Conservation (phyloP, 2,329 filamentous ascomycete species). For the Lachnellula hyalina region DNA sequence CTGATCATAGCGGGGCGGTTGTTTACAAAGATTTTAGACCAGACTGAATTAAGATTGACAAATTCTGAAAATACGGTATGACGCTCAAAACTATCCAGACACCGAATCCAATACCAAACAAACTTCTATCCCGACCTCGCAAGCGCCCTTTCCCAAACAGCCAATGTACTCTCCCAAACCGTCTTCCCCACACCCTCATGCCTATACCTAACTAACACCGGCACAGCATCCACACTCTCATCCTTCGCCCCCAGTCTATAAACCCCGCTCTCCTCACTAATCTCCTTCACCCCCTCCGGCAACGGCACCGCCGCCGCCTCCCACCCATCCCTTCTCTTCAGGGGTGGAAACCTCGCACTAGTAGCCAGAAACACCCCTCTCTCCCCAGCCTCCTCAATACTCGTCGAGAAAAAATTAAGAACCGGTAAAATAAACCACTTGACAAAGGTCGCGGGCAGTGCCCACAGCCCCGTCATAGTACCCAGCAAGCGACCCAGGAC, state of each 20-base stretch:
- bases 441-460: constrained; percentile 17
- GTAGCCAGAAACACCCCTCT: constrained; percentile 36
- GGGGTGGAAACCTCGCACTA: constrained; percentile 30
- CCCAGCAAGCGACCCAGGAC: constrained; percentile 27
- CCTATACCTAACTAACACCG: constrained; percentile 26
- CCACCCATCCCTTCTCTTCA: constrained; percentile 15
- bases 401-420: constrained; percentile 26
- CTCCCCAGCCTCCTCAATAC: constrained; percentile 34
- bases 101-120: too few relatives aligned
- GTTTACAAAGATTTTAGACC: too few relatives aligned
- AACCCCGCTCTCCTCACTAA: constrained; percentile 34
- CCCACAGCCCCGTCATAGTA: constrained; percentile 21
- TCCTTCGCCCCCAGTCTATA: constrained; percentile 35
- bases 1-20: too few relatives aligned
- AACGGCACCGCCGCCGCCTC: constrained; percentile 9
- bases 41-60: too few relatives aligned
- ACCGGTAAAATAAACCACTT: constrained; percentile 25
- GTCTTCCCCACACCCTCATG: constrained; percentile 28
- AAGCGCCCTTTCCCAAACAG: constrained; percentile 32
- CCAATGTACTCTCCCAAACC: constrained; percentile 35
- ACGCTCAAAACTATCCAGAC: too few relatives aligned
- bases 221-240: constrained; percentile 27
- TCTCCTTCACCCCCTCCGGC: constrained; percentile 16
- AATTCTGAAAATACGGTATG: too few relatives aligned
- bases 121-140: constrained; percentile 6